Evolutionary conservation across 306 rosid genomes (phyloP).

Genomic region (Hippophae rhamnoides): DNA sequence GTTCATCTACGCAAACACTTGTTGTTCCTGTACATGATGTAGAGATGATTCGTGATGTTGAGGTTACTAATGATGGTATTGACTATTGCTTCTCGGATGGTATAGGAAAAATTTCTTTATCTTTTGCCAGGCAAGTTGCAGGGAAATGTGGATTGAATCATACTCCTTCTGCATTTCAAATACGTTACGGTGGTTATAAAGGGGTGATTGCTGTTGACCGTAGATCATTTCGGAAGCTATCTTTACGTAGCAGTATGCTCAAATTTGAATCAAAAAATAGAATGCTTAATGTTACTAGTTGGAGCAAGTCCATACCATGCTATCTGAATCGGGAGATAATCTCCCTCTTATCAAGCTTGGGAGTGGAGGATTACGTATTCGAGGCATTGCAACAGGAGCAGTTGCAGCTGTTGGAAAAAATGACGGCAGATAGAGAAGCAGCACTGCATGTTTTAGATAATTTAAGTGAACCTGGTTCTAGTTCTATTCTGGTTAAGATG

Average conservation of each 20-base stretch:
- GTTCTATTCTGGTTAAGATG: slow-evolving; percentile 65
- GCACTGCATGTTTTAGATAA: slow-evolving; percentile 60
- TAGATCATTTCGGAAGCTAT: slow-evolving; percentile 60
- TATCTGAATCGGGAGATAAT: slow-evolving; percentile 86
- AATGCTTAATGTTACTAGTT: slow-evolving; percentile 81
- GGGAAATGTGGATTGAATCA: slow-evolving; percentile 52
- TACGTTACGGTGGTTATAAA: slow-evolving; percentile 92
- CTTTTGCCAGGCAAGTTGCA: slow-evolving; percentile 80
- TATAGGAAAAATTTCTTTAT: slow-evolving; percentile 70
- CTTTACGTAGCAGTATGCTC: slow-evolving; percentile 77
- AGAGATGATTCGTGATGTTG: slow-evolving; percentile 80
- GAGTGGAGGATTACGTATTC: slow-evolving; percentile 61
- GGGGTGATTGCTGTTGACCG: slow-evolving; percentile 86
- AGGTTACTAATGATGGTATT: slow-evolving; percentile 46
- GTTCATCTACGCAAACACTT: slow-evolving; percentile 73
- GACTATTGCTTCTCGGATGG: slow-evolving; percentile 92
- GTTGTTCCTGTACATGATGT: slow-evolving; percentile 56
- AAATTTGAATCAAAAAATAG: slow-evolving; percentile 71
- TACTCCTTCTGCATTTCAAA: slow-evolving; percentile 86
- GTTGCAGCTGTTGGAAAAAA: slow-evolving; percentile 48
- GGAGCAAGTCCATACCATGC: slow-evolving; percentile 79
- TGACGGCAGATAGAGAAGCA: slow-evolving; percentile 49
- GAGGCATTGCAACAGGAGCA: slow-evolving; percentile 71
- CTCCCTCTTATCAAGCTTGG: slow-evolving; percentile 64
- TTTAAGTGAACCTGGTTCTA: slow-evolving; percentile 50